Evolutionary conservation across 2,329 filamentous ascomycete genomes (phyloP).

Genomic region (Nectriaceae sp.): DNA sequence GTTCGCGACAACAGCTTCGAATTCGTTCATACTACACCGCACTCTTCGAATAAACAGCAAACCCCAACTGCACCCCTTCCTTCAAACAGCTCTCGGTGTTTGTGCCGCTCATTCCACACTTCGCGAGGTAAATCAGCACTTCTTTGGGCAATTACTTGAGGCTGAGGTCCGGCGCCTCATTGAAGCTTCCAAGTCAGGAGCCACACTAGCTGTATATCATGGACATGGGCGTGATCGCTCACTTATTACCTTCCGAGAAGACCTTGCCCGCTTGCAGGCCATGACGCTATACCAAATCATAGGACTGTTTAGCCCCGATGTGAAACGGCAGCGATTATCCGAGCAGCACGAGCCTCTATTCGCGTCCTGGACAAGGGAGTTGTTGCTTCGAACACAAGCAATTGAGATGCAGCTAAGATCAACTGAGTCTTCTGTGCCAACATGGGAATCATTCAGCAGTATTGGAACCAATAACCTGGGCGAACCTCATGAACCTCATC

Average conservation of each 20-base stretch:
- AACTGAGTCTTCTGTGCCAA: not conserved
- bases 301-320: constrained; percentile 4
- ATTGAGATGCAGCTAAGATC: not conserved
- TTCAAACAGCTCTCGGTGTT: constrained; percentile 7
- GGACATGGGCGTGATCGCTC: not conserved
- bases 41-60: not conserved
- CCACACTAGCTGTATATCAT: not conserved
- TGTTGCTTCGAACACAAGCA: constrained; percentile 6
- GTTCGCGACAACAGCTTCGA: constrained; percentile 8
- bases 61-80: not conserved
- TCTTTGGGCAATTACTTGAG: constrained; percentile 7
- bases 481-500: too few relatives aligned
- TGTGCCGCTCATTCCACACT: constrained; percentile 8
- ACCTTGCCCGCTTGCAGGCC: constrained; percentile 9
- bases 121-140: not conserved
- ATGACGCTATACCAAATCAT: constrained; percentile 14
- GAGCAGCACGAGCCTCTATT: constrained; percentile 4
- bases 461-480: not conserved
- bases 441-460: not conserved
- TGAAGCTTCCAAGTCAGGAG: not conserved
- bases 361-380: constrained; percentile 10
- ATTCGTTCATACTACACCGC: constrained; percentile 6
- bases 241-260: constrained; percentile 1
- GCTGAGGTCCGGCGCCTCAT: constrained; percentile 2
- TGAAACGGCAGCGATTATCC: not conserved